phyloP scores from a whole-genome alignment of 1,284 basidiomycete genomes.

The Heterobasidion annosum region DNA sequence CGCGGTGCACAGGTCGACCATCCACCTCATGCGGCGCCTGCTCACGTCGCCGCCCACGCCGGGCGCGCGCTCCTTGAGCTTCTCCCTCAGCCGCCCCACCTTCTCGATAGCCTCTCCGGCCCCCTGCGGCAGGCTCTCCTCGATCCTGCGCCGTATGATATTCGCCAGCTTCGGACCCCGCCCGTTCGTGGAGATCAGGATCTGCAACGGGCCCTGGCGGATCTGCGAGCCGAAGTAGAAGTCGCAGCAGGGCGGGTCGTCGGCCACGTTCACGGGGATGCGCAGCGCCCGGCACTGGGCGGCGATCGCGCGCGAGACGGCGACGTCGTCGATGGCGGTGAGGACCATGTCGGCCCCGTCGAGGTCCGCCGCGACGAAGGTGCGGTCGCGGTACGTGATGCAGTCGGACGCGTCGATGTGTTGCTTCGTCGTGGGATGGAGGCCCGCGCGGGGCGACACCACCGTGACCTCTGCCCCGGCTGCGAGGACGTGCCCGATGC shows the following conservation, averaged over 20 bases:
- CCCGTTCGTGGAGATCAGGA: slow-evolving; percentile 95
- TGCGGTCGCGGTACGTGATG: slow-evolving; percentile 66
- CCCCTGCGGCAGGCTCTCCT: slow-evolving; percentile 58
- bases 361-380: slow-evolving; percentile 56
- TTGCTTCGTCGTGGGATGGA: slow-evolving; percentile 49
- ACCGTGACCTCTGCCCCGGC: slow-evolving; percentile 57
- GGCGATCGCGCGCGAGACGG: slow-evolving; percentile 66
- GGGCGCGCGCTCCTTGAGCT: slow-evolving; percentile 65
- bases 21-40: slow-evolving; percentile 88
- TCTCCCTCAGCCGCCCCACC: slow-evolving; percentile 65
- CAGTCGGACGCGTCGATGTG: slow-evolving; percentile 43
- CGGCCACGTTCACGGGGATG: slow-evolving; percentile 93
- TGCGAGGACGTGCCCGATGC: slow-evolving; percentile 63
- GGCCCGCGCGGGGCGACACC: slow-evolving; percentile 49
- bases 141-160: slow-evolving; percentile 69
- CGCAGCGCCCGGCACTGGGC: slow-evolving; percentile 56
- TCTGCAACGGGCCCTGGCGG: slow-evolving; percentile 84
- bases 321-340: slow-evolving; percentile 87
- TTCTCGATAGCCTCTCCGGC: slow-evolving; percentile 78
- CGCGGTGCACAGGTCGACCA: slow-evolving; percentile 81
- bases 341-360: slow-evolving; percentile 82
- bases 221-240: slow-evolving; percentile 98
- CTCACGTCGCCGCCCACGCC: slow-evolving; percentile 71
- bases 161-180: slow-evolving; percentile 89
- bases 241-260: slow-evolving; percentile 92